Percentiles rank a stretch among this genome's conserved stretches.
Evolutionary conservation across 2,329 filamentous ascomycete species (phyloP).

Genomic region (Daldinia sp.): DNA sequence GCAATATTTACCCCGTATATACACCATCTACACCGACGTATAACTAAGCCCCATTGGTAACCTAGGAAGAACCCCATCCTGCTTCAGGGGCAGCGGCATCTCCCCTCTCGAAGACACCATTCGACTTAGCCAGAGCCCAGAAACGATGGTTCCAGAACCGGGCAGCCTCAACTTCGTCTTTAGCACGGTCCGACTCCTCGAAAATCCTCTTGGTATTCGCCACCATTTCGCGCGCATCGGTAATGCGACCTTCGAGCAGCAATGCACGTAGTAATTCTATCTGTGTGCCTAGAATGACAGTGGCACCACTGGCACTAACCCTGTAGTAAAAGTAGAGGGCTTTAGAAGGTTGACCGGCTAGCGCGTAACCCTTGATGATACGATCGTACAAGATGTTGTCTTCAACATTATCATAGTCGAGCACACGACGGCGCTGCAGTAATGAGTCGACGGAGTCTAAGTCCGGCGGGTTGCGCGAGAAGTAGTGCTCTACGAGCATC

Average conservation of each 20-base stretch:
- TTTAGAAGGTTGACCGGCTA: slow-evolving; percentile 57
- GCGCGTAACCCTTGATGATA: slow-evolving; percentile 70
- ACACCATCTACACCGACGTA: neutral
- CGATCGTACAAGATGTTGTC: slow-evolving; percentile 55
- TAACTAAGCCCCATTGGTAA: neutral
- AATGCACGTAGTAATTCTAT: slow-evolving; percentile 52
- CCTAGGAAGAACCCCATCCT: slow-evolving; percentile 40
- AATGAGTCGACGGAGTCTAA: slow-evolving; percentile 67
- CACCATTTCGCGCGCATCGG: slow-evolving; percentile 40
- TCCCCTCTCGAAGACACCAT: slow-evolving; percentile 16
- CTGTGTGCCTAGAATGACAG: slow-evolving; percentile 55
- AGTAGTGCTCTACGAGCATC: slow-evolving; percentile 74
- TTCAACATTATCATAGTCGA: slow-evolving; percentile 53
- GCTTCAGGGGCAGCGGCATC: slow-evolving; percentile 23
- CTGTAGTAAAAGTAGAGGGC: slow-evolving; percentile 60
- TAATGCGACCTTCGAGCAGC: slow-evolving; percentile 30
- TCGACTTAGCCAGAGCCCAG: slow-evolving; percentile 36
- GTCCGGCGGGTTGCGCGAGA: slow-evolving; percentile 65
- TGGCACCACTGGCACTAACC: slow-evolving; percentile 52
- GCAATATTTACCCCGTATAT: neutral
- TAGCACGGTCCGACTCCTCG: slow-evolving; percentile 18
- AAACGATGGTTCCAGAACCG: slow-evolving; percentile 42
- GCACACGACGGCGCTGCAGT: slow-evolving; percentile 57
- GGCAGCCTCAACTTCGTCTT: slow-evolving; percentile 9
- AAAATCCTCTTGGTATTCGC: slow-evolving; percentile 36